phyloP scores from a whole-genome alignment of 768 basidiomycete genomes.

The Suillus brevipes region DNA sequence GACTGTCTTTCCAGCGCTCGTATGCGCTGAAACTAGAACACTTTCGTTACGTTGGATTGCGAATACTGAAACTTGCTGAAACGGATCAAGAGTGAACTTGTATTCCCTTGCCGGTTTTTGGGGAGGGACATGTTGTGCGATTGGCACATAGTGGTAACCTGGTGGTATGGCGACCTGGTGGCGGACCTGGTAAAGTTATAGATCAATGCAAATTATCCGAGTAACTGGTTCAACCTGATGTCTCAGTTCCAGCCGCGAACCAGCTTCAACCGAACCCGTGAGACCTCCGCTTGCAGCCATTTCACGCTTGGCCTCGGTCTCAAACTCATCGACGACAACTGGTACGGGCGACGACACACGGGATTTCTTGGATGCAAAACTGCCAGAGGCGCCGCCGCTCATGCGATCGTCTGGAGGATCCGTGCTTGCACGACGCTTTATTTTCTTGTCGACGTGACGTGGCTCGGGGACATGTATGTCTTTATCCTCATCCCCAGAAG shows the following conservation, averaged over 20 bases:
- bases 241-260: slow-evolving; percentile 70
- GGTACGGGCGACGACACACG: slow-evolving; percentile 67
- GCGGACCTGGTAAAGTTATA: slow-evolving; percentile 58
- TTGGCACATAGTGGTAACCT: slow-evolving; percentile 87
- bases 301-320: slow-evolving; percentile 91
- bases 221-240: slow-evolving; percentile 59
- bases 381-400: slow-evolving; percentile 20
- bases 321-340: slow-evolving; percentile 89
- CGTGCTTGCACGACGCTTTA: slow-evolving; percentile 20
- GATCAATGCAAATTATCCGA: slow-evolving; percentile 4
- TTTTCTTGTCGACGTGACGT: slow-evolving; percentile 21
- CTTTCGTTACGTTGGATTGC: slow-evolving; percentile 98
- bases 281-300: slow-evolving; percentile 87
- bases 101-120: slow-evolving; percentile 90
- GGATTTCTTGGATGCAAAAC: slow-evolving; percentile 53
- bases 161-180: slow-evolving; percentile 97
- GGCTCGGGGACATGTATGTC: slow-evolving; percentile 13
- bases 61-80: slow-evolving; percentile 91
- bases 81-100: slow-evolving; percentile 96
- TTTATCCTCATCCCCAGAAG: slow-evolving; percentile 27
- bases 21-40: slow-evolving; percentile 97
- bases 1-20: slow-evolving; percentile 98
- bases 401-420: slow-evolving; percentile 7
- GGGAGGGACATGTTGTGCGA: slow-evolving; percentile 87
- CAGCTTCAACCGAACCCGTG: slow-evolving; percentile 68